Percentiles rank a stretch among this genome's conserved stretches.
phyloP scores from a whole-genome alignment of 768 basidiomycete species.

The Russula vinacea region DNA sequence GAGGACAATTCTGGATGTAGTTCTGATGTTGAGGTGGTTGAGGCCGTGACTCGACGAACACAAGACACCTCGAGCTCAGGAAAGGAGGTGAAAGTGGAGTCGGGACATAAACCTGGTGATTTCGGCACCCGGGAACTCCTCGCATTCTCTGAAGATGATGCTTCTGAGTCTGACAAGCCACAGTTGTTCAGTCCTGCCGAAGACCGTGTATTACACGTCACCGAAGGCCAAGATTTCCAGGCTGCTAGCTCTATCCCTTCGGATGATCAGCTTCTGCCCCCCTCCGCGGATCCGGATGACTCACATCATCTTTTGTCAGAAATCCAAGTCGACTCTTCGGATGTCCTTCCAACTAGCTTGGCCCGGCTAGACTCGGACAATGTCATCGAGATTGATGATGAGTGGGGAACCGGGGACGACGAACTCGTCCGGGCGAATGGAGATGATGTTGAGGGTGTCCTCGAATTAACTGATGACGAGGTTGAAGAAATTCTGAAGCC shows the following conservation, averaged over 20 bases:
- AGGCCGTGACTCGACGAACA: not conserved
- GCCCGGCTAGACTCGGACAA: not conserved
- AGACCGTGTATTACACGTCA: not conserved
- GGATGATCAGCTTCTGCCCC: not conserved
- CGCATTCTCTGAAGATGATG: not conserved
- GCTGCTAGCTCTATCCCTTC: not conserved
- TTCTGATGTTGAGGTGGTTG: conserved; percentile 31
- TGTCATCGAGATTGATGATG: conserved; percentile 39
- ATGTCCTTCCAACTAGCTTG: not conserved
- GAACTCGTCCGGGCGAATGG: conserved; percentile 43
- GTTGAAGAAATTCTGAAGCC: conserved; percentile 35
- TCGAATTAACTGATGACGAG: conserved; percentile 32
- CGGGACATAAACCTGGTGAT: not conserved
- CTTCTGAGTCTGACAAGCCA: conserved; percentile 22
- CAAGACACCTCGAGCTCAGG: not conserved
- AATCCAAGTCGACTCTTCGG: not conserved
- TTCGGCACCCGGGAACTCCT: not conserved
- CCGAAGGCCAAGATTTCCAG: not conserved
- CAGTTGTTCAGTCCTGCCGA: conserved; percentile 8
- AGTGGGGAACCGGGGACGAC: conserved; percentile 76
- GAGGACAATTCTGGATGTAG: conserved; percentile 14
- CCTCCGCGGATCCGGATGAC: not conserved
- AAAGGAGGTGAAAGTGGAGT: conserved; percentile 18
- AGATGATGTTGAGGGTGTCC: conserved; percentile 31
- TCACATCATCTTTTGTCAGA: not conserved